Evolutionary conservation across 106 monocot genomes (phyloP), one percentile per base, ranked within the genome.

Genomic region (Acorus calamus): DNA sequence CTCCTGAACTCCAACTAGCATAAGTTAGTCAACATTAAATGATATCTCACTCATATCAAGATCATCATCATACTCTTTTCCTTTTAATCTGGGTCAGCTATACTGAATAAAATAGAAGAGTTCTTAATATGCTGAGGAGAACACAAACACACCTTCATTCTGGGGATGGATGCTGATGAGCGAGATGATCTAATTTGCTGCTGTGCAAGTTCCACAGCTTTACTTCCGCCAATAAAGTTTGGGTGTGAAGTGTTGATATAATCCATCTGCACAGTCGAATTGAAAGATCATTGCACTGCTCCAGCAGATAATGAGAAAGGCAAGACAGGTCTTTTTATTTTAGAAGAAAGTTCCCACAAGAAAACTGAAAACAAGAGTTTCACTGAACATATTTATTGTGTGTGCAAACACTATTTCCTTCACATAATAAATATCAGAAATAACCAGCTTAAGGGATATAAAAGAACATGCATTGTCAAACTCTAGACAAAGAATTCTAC

Each of bases 161-260:
- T 68, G 0, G 63, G 45, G 57, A 78, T 9, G 49, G 70, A 65
- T 48, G 69, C 79, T 44, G 66, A 9, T 52, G 66, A 8, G 49
- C 63, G 71, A 48, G 82, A 63, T 9, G 71, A 55, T 80, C 71
- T 78, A 43, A 71, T 66, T 53, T 81, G 77, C 60, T 93, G 93
- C n/a, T 85, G 73, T 9, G 85, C 88, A 60, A 80, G 42, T 62
- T 93, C 93, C 12, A 88, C 73, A 67, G 88, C 93, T 70, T 80
- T 93, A 53, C 73, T 80, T 28, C 93, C 93, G 43, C 93, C 93
- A 69, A 93, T 76, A 53, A 93, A 93, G 60, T 74, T 85, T 66
- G 88, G 80, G 61, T 93, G 88, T n/a, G 93, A 93, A 55, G 93
- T 93, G 67, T 93, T 93, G 65, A 93, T 85, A 63, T 93, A 93